Evolutionary conservation across 192 early-diverging fungal genomes (phyloP), one percentile per base, ranked within the genome.

Genomic region (Backusella psychrophila): DNA sequence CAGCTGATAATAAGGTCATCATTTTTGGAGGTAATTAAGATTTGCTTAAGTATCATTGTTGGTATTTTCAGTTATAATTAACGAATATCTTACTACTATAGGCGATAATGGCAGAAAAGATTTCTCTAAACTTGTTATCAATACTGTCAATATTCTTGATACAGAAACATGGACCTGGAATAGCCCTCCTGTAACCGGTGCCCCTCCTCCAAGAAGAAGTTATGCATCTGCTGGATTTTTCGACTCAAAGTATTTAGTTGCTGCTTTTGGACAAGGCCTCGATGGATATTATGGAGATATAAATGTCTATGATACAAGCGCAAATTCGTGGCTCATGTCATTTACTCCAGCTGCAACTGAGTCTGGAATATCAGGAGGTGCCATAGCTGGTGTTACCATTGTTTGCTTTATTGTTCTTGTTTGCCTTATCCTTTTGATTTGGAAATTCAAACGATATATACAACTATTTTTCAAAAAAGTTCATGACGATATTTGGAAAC

Each of bases 401-500:
- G 77, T 72, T 42, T 66, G 73, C 44, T 73, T 49, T 46, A 52
- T 75, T 71, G 35, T 75, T 4, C n/a, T 79, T 49, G 66, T 69
- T 17, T 74, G 74, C 38, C 21, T 71, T 52, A 26, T 67, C 15
- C 74, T 79, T 68, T 39, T 70, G 17, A 17, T 79, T n/a, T 75
- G 66, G 71, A 66, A 59, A 31, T 79, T 75, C 56, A 35, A 74
- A 26, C 19, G 49, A 6, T 81, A 73, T 53, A 66, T 81, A 39
- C 35, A 67, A 15, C 77, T 68, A 66, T n/a, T 81, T 4, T 72
- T 77, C 39, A 77, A 17, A 33, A 56, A 73, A 14, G 71, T 77
- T 36, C 80, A 81, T n/a, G 4, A 26, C 38, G 80, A 81, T 66
- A 77, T 81, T 41, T 81, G 80, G 80, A 74, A 74, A 49, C 80